Conservation (phyloP, 768 basidiomycete genomes). For the Gymnopilus junonius region DNA sequence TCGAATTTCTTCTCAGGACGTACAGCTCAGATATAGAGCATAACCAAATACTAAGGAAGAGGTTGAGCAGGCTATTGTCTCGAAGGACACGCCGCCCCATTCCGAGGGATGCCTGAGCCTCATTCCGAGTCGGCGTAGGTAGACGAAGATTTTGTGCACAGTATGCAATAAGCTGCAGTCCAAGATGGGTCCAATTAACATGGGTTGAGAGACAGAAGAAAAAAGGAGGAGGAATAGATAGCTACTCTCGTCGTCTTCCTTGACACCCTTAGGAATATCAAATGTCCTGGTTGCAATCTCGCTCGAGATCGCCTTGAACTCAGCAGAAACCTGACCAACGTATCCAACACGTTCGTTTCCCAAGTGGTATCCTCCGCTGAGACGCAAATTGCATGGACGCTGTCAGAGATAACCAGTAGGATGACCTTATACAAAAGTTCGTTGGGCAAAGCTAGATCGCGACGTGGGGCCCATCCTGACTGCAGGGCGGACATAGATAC, state of each 20-base stretch:
- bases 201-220: background rate
- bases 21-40: constrained; percentile 34
- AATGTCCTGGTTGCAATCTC: constrained; percentile 39
- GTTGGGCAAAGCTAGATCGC: constrained; percentile 34
- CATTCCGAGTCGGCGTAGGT: constrained; percentile 28
- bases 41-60: constrained; percentile 35
- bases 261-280: constrained; percentile 21
- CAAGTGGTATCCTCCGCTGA: constrained; percentile 35
- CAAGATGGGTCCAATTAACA: background rate
- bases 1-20: constrained; percentile 30
- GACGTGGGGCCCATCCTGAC: constrained; percentile 18
- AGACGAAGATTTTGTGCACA: constrained; percentile 25
- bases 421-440: constrained; percentile 43
- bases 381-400: constrained; percentile 37
- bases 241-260: constrained; percentile 23
- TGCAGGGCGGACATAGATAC: background rate
- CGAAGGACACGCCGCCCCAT: constrained; percentile 22
- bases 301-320: constrained; percentile 37
- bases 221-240: constrained; percentile 5
- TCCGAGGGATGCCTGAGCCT: constrained; percentile 27
- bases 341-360: constrained; percentile 36
- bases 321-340: constrained; percentile 34
- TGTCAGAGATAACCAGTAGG: constrained; percentile 31
- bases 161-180: constrained; percentile 15
- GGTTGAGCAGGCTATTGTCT: constrained; percentile 26